Conservation (phyloP, 2,329 filamentous ascomycete genomes). For the Trichophyton benhamiae region DNA sequence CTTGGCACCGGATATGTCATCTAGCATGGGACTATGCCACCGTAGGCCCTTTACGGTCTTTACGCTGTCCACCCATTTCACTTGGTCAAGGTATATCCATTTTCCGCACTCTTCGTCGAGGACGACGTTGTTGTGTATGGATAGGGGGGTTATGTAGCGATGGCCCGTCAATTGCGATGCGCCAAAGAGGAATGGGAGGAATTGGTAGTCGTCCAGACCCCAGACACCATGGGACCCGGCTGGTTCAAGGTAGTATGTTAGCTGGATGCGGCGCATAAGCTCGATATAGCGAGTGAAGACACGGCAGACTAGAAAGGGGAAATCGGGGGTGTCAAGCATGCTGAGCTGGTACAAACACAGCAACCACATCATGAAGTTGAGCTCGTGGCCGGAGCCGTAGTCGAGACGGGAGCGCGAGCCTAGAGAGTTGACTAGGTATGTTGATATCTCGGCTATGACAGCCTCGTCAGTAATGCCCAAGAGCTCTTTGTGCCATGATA, state of each 20-base stretch:
- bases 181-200: conserved; percentile 88
- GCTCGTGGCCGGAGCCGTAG: conserved; percentile 92
- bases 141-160: conserved; percentile 62
- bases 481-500: conserved; percentile 31
- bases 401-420: conserved; percentile 81
- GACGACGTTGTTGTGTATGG: conserved; percentile 76
- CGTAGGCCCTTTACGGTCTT: conserved; percentile 90
- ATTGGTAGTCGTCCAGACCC: conserved; percentile 96
- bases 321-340: conserved; percentile 52
- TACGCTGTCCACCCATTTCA: conserved; percentile 86
- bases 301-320: conserved; percentile 59
- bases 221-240: conserved; percentile 95
- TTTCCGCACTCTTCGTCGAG: conserved; percentile 76
- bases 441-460: conserved; percentile 58
- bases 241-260: conserved; percentile 90
- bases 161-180: conserved; percentile 82
- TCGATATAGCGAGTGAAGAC: conserved; percentile 73
- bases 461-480: conserved; percentile 26
- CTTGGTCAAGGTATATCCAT: conserved; percentile 84
- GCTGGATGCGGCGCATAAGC: conserved; percentile 79
- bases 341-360: conserved; percentile 79
- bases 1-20: conserved; percentile 86
- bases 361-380: conserved; percentile 95
- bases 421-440: conserved; percentile 72
- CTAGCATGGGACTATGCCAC: conserved; percentile 97